Evolutionary conservation across 345 rosid species (phyloP), one percentile per base, ranked within the genome.

Genomic region (Erysimum cheiranthoides): DNA sequence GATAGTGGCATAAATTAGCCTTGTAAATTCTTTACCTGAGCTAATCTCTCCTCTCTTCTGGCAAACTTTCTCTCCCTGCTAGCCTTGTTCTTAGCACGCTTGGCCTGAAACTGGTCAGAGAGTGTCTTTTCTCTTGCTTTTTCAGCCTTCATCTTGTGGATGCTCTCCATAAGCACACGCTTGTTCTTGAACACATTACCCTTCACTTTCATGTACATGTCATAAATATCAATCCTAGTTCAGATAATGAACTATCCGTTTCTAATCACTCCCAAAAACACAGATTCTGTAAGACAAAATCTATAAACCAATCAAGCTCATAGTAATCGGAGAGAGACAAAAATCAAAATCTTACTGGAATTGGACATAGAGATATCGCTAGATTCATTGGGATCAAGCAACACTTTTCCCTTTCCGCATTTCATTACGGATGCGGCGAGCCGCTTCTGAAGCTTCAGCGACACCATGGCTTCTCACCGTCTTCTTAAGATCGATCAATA

Each of bases 201-300:
- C 70, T 90, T 90, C 58, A 85, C 91, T 79, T 82, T 86, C 96
- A 86, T 88, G 89, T 90, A 88, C 96, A 90, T 90, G 54, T 90
- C 93, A 21, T 21, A 21, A 21, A 21, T 21, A 21, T 21, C 25
- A 21, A 21, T 21, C 25, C 25, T 21, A 21, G 25, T 21, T 21
- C 25, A 21, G 25, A 21, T 21, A 21, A 21, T 13, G 45, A 40
- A 4, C 45, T 3, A 40, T 40, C 4, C 1, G 30, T 49, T 18
- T 49, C 54, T 49, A 60, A 11, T 70, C 46, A 5, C 28, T 43
- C 8, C 10, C 10, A 25, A n/a, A n/a, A n/a, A n/a, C n/a, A n/a
- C n/a, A n/a, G n/a, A n/a, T n/a, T n/a, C n/a, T n/a, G n/a, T n/a
- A n/a, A 25, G 8, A 58, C 50, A 17, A 16, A 17, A 66, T 58